Conservation (phyloP, 495 filamentous ascomycete genomes). For the Durotheca rogersii region DNA sequence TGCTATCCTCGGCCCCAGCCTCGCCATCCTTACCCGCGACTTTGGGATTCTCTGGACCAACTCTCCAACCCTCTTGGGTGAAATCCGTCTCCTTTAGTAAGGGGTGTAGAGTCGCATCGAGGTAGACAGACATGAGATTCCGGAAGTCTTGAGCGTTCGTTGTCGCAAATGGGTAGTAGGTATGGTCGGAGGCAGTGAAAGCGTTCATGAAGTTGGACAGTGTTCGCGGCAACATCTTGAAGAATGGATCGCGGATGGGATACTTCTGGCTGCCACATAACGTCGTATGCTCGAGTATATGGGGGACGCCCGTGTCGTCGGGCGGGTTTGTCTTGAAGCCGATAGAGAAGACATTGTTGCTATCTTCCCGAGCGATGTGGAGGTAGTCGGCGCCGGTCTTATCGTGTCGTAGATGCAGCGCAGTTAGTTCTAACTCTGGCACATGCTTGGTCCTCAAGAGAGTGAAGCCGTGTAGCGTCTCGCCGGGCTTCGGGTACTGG, state of each 20-base stretch:
- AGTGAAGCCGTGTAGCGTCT: conserved; percentile 90
- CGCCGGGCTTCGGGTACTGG: conserved; percentile 72
- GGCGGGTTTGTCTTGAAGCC: conserved; percentile 99
- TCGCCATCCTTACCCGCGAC: conserved; percentile 44
- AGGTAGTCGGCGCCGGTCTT: conserved; percentile 94
- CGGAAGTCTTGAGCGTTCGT: conserved; percentile 95
- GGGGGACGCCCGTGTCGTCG: conserved; percentile 92
- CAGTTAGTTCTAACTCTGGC: conserved; percentile 89
- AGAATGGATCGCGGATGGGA: conserved; percentile 96
- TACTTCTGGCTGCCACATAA: conserved; percentile 98
- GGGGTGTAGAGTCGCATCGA: conserved; percentile 89
- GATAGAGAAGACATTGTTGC: conserved; percentile 99
- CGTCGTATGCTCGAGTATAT: conserved; percentile 96
- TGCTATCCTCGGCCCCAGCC: conserved; percentile 47
- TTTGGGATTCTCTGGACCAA: conserved; percentile 85
- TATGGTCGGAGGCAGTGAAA: conserved; percentile 93
- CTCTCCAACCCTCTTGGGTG: conserved; percentile 91
- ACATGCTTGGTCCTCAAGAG: conserved; percentile 84
- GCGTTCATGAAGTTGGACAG: conserved; percentile 99
- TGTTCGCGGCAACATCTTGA: conserved; percentile 98
- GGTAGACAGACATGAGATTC: conserved; percentile 93
- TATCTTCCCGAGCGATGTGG: conserved; percentile 89
- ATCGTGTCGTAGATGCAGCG: conserved; percentile 84
- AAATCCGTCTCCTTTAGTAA: conserved; percentile 90
- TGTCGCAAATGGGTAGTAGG: conserved; percentile 96